These are phyloP conservation scores for Hemisphaericaspora lyxosophila DNA, from an alignment of 1,139 yeast species.

Conservation along the genomic window DNA sequence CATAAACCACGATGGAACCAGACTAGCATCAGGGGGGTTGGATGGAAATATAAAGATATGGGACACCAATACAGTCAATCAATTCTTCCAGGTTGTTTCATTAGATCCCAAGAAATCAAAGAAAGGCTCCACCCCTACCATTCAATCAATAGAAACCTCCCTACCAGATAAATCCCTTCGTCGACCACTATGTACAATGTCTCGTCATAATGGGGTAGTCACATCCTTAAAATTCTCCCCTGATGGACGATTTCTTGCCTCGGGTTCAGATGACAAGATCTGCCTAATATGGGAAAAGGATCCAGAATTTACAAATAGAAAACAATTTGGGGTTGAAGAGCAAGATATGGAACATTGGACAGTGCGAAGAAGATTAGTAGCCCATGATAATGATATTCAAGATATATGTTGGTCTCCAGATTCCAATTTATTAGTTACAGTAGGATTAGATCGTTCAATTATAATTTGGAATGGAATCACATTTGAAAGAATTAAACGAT, in stretches of 20 bases:
- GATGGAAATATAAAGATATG: slow-evolving; percentile 93
- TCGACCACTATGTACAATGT: slow-evolving; percentile 74
- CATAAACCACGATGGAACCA: slow-evolving; percentile 75
- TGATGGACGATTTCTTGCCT: slow-evolving; percentile 83
- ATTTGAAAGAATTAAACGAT: slow-evolving; percentile 82
- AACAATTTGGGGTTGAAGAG: slow-evolving; percentile 51
- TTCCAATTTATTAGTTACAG: slow-evolving; percentile 83
- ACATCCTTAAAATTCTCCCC: slow-evolving; percentile 92
- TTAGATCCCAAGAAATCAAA: slow-evolving; percentile 6
- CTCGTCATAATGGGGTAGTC: slow-evolving; percentile 89
- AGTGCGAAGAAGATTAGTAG: slow-evolving; percentile 84
- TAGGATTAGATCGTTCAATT: slow-evolving; percentile 88
- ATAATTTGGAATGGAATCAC: slow-evolving; percentile 93
- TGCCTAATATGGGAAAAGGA: slow-evolving; percentile 92
- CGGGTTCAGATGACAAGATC: slow-evolving; percentile 94
- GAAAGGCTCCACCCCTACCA: slow-evolving; percentile 10
- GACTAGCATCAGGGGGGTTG: slow-evolving; percentile 92
- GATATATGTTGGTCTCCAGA: slow-evolving; percentile 99
- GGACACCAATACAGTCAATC: slow-evolving; percentile 55
- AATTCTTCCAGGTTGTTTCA: slow-evolving; percentile 17
- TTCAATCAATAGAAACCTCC: slow-evolving; percentile 1
- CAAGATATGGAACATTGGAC: slow-evolving; percentile 89
- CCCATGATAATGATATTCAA: slow-evolving; percentile 96
- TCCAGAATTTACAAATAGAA: slow-evolving; percentile 25
- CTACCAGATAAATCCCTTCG: slow-evolving; percentile 40